Evolutionary conservation across 129 eudicot species (phyloP), one percentile per base, ranked within the genome.

Genomic region (Centaurea solstitialis): DNA sequence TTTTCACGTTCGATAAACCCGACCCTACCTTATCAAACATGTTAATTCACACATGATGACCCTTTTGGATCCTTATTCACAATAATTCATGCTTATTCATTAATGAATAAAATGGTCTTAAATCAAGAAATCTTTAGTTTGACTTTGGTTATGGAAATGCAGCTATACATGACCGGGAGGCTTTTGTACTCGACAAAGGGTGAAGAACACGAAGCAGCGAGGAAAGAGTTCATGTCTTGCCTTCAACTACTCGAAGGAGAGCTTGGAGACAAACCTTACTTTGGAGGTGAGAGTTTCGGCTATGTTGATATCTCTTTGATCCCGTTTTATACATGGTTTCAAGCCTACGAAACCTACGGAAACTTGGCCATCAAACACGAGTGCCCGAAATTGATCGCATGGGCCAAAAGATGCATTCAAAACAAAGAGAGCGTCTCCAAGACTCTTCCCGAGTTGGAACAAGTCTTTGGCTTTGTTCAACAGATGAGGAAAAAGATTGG

Each of bases 241-340:
- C 79, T 89, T 9, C 84, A 84, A 67, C 8, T 78, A 71, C 38
- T 89, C 26, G 88, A 89, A 75, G 79, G 24, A 57, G 87, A 80
- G 85, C 87, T 89, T 17, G 92, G 90, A 39, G 90, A 89, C 75
- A 78, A 89, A 70, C 79, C 88, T 21, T 89, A 86, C 77, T 86
- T 88, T 78, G 90, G 90, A 53, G 90, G 90, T 23, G 83, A 81
- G 1, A 70, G 0, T 11, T 89, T 86, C 12, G 88, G 90, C 26
- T 81, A 61, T 69, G 40, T 84, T 28, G 90, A 86, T 28, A 76
- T 86, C 59, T 78, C 88, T 20, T 79, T 86, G 13, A 70, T 84
- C 79, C 84, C 88, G 9, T 89, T 89, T 71, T 81, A 81, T 71
- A 40, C 84, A 68, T 87, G 90, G 90, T 89, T 85, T 87, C 75